phyloP scores from a whole-genome alignment of 2,329 filamentous ascomycete species.

The Chrysoporthe austroafricana region DNA sequence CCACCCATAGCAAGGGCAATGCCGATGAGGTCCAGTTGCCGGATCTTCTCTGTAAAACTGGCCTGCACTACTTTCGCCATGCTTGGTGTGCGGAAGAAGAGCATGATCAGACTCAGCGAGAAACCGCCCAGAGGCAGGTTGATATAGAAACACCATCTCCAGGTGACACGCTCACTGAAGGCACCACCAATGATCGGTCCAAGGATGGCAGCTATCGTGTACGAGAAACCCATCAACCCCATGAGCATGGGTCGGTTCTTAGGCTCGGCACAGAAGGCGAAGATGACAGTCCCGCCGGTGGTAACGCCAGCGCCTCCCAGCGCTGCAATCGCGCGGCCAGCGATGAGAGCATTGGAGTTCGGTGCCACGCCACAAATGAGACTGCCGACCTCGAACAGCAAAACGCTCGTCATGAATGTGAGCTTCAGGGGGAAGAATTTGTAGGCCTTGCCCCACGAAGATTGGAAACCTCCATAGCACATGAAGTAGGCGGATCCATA shows the following conservation, averaged over 20 bases:
- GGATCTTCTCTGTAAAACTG: conserved; percentile 26
- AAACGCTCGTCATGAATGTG: conserved; percentile 11
- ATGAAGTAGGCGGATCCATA: conserved; percentile 22
- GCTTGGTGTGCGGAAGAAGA: conserved; percentile 37
- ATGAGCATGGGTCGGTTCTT: conserved; percentile 29
- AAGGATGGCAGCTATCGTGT: conserved; percentile 33
- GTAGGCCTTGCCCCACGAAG: conserved; percentile 18
- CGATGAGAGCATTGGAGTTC: conserved; percentile 50
- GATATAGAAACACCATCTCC: conserved; percentile 41
- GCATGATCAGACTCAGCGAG: conserved; percentile 36
- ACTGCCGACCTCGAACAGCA: conserved; percentile 20
- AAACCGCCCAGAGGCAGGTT: conserved; percentile 38
- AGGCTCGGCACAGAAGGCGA: conserved; percentile 31
- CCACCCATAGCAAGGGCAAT: conserved; percentile 36
- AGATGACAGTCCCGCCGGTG: conserved; percentile 34
- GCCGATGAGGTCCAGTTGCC: conserved; percentile 35
- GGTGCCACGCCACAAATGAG: conserved; percentile 50
- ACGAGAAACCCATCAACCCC: conserved; percentile 27
- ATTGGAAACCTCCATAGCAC: conserved; percentile 14
- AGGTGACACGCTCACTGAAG: conserved; percentile 41
- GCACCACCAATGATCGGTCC: conserved; percentile 44
- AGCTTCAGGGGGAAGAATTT: conserved; percentile 17
- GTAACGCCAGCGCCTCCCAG: conserved; percentile 51
- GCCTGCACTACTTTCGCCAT: conserved; percentile 30
- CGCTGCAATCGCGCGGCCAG: conserved; percentile 50